Percentiles rank a stretch among this genome's conserved stretches.
Conservation (phyloP, 202 grass and related monocot species). For the Thinopyrum obtusiflorum region DNA sequence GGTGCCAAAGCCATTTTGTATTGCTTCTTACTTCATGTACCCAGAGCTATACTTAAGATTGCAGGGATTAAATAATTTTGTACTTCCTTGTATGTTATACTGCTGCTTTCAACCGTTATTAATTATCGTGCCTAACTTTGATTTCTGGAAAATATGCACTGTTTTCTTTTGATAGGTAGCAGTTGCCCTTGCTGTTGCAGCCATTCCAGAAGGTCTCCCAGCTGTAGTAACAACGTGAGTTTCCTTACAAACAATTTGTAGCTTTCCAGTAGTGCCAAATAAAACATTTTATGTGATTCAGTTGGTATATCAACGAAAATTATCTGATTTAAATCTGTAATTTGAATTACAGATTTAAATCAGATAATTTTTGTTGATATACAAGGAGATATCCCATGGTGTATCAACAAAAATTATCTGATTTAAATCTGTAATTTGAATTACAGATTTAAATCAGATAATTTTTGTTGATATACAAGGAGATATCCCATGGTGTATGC, state of each 20-base stretch:
- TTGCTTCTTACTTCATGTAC: neutral
- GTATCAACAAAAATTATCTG: no score
- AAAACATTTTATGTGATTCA: neutral
- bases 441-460: no score
- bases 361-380: no score
- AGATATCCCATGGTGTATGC: no score
- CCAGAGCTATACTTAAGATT: constrained; percentile 15
- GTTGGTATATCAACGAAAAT: neutral
- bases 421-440: no score
- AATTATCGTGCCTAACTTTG: constrained; percentile 21
- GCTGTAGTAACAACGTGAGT: constrained; percentile 98
- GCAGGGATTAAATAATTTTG: constrained; percentile 14
- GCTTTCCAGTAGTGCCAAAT: constrained; percentile 9
- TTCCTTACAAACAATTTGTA: constrained; percentile 20
- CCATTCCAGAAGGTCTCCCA: constrained; percentile 99
- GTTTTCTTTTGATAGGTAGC: constrained; percentile 65
- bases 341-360: no score
- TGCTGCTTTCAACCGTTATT: neutral
- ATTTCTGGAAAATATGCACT: constrained; percentile 17
- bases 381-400: no score
- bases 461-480: no score
- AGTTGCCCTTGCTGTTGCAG: constrained; percentile 97
- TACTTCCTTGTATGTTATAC: constrained; percentile 16
- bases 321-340: neutral
- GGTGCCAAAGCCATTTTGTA: neutral